Base-by-base conservation (phyloP, 495 filamentous ascomycete genomes). In the Aspergillus ellipticus region DNA sequence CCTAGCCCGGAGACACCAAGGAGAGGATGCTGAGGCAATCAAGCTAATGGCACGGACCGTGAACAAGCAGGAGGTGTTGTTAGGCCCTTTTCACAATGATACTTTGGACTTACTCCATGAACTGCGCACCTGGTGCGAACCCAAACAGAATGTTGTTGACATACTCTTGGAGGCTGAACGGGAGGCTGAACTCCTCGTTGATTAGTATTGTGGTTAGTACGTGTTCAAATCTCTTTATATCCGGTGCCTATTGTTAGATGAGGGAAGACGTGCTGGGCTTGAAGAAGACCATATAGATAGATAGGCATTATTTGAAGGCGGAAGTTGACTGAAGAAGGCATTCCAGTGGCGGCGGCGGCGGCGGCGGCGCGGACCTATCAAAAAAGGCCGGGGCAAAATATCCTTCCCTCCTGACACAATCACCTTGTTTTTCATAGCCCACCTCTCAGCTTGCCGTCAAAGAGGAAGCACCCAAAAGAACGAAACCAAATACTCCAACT, bases 1-100 rank as follows among this genome's bases (percentile, higher is more conserved):
- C 9, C n/a, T 57, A 11, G 16, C 49, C 0, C 54, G 39, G 4
- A 45, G 29, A 11, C 51, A 33, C 15, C 33, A 45, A 5, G 26
- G 46, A 16, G 24, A 22, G 29, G 49, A 57, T 33, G 15, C 28
- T 0, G 29, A 53, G 10, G 55, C 49, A 9, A 53, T 53, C 6
- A 16, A 37, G 7, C 6, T 51, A 1, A 51, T 37, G 28, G 29
- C 16, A 6, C 29, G 20, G 6, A 29, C 35, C 5, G 7, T 10
- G 19, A 35, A 35, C 29, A 37, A 11, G n/a, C 21, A 15, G 22
- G 46, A 49, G 15, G 16, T 28, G 46, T 8, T n/a, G 9, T 16
- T 51, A 1, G 48, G 28, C 3, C 15, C 28, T 21, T 51, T 11
- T 37, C 48, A 51, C 28, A 0, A 35, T 3, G 48, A 51, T 1